A percentile compares a stretch with the other conserved stretches of the same genome.
phyloP scores from a whole-genome alignment of 2,329 filamentous ascomycete species.

The Aspergillus neotritici region DNA sequence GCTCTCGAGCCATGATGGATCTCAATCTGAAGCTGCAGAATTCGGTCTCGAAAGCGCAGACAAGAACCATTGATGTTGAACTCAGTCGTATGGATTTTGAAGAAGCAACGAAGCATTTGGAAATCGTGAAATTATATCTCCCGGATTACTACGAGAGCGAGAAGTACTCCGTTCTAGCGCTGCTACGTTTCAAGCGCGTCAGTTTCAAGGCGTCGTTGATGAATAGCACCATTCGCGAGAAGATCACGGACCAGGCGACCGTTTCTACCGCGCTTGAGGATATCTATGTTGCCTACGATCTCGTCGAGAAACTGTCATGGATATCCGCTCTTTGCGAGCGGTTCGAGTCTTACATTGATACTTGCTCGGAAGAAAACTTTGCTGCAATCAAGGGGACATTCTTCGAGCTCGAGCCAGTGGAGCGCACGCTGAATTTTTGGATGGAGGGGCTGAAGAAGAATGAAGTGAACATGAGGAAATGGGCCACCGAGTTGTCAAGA shows the following conservation, averaged over 20 bases:
- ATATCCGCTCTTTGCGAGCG: conserved; percentile 77
- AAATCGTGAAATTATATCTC: conserved; percentile 82
- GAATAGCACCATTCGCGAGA: conserved; percentile 71
- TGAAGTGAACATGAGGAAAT: conserved; percentile 78
- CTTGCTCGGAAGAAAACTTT: conserved; percentile 74
- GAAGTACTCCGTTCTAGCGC: conserved; percentile 77
- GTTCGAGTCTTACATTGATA: conserved; percentile 73
- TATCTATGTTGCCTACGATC: conserved; percentile 71
- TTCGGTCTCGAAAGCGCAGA: conserved; percentile 83
- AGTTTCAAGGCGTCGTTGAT: conserved; percentile 81
- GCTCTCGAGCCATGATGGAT: conserved; percentile 92
- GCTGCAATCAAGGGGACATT: conserved; percentile 70
- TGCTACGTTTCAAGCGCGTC: conserved; percentile 81
- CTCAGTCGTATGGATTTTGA: conserved; percentile 79
- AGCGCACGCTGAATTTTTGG: conserved; percentile 80
- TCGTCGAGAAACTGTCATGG: conserved; percentile 79
- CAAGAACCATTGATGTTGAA: conserved; percentile 90
- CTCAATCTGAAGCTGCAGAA: conserved; percentile 90
- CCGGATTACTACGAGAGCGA: conserved; percentile 78
- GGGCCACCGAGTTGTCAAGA: conserved; percentile 72
- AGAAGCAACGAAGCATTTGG: conserved; percentile 80
- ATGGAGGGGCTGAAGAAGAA: conserved; percentile 78
- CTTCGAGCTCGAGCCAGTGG: conserved; percentile 85
- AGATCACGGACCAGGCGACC: conserved; percentile 62
- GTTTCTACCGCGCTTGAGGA: conserved; percentile 65